Base-by-base conservation (phyloP, 768 basidiomycete genomes). In the Leccinum pellstonianum region DNA sequence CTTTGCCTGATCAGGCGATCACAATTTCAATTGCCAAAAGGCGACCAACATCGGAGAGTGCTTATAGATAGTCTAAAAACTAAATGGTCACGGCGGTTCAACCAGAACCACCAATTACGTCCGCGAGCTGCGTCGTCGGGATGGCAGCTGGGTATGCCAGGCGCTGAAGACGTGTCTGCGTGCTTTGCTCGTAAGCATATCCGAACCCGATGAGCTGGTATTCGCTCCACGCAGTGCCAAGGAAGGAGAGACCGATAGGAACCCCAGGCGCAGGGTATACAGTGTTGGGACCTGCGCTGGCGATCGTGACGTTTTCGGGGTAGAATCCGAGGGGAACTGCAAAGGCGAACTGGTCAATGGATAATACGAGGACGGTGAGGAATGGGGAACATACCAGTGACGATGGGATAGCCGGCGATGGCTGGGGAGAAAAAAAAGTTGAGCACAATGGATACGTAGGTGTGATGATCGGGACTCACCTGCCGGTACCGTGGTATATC, bases 131-230 rank as follows among this genome's bases (percentile, higher is more conserved):
- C 10, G 83, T 85, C 67, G 73, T 81, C 2, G 84, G 86, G 25
- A 86, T 80, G 7, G 85, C 84, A 12, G 74, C 82, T 5, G 77
- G 54, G 62, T 77, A 83, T 3, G 85, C 85, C 66, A 69, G 76
- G 61, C 81, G 75, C 52, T 70, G 68, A 54, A 85, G 67, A 15
- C 86, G 70, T 1, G 79, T 81, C 57, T 82, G 76, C 4, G 87
- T 87, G 61, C 77, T 77, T 68, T 87, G 86, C 66, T 81, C 80
- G 62, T 76, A 80, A 17, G 80, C 79, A 57, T 77, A 80, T 46
- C 78, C 79, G 56, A 71, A 73, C 52, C 72, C 68, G 21, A 81
- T 67, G 10, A 81, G 73, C 50, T 71, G 64, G 57, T 72, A 75
- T 65, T 81, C 80, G 68, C 71, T 75, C 69, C 73, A 81, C 23